These are phyloP conservation scores for Cercophora newfieldiana DNA, from an alignment of 495 filamentous ascomycete genomes.

Conservation along the genomic window DNA sequence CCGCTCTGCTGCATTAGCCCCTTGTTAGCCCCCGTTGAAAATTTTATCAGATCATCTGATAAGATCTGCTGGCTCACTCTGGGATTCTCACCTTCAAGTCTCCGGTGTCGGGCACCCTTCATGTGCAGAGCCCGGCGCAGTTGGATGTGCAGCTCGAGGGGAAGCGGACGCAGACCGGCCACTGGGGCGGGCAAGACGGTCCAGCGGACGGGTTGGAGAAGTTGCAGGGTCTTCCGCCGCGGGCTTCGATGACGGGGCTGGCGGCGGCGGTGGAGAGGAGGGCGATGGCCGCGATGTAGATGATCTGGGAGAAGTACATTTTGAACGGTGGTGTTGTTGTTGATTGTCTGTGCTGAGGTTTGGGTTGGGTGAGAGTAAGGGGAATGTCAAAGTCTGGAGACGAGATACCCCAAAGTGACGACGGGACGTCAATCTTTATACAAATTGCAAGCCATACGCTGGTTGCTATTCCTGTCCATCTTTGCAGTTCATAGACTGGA, in stretches of 20 bases:
- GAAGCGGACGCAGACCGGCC: background rate
- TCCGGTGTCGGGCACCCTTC: background rate
- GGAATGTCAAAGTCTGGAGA: background rate
- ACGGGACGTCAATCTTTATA: background rate
- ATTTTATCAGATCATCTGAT: conserved; percentile 5
- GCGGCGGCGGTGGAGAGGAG: background rate
- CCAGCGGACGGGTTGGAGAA: conserved; percentile 3
- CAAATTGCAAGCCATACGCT: background rate
- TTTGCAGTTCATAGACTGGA: background rate
- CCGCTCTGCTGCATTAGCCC: background rate
- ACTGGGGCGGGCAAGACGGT: background rate
- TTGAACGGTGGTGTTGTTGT: background rate
- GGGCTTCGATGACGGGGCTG: background rate
- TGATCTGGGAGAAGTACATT: background rate
- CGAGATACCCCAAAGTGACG: background rate
- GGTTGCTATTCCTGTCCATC: background rate
- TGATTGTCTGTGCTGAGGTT: background rate
- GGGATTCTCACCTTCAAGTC: background rate
- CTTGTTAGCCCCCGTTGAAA: background rate
- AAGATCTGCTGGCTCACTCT: too few relatives aligned
- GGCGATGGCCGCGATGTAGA: background rate
- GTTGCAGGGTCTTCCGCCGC: background rate
- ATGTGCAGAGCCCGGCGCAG: background rate
- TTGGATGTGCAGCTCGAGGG: conserved; percentile 2
- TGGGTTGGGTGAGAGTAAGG: background rate